Base-by-base conservation (phyloP, 805 yeast species). In the Metschnikowia lachancei region DNA sequence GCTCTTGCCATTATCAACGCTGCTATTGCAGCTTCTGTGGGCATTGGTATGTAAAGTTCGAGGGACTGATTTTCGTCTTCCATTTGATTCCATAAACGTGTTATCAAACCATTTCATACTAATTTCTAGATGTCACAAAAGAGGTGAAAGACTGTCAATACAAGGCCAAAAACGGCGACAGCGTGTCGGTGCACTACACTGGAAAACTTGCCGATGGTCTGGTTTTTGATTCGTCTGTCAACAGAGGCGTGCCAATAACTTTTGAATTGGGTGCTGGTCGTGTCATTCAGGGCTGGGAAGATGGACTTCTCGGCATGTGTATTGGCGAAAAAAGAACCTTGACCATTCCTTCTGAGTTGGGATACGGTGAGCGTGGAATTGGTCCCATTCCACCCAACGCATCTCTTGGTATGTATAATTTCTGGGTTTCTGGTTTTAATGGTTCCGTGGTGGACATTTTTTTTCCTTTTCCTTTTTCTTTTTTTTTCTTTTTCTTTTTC, bases 251-350 rank as follows among this genome's bases (percentile, higher is more conserved):
- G 37, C 97, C 97, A 38, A 72, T 90, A 50, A 63, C 74, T 35
- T 90, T 90, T 66, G 66, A 66, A n/a, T 68, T 91, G 44, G 97
- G 97, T 35, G 64, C 66, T 20, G 91, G 95, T 4, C 83, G 78
- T 58, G 97, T 90, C 28, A 90, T 90, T 60, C 61, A 74, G 50
- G 97, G 97, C 49, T 90, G 97, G 97, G 97, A 90, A 53, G 80
- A 83, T 66, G 97, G 97, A 35, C 69, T 89, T 41, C 56, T 59
- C 29, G 64, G 61, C 34, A 87, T 87, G 95, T 90, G 97, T 67
- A 72, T 87, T 63, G 96, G 96, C 38, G 97, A 90, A 65, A 75
- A 83, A 69, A 78, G 97, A 62, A 83, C 77, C 55, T 72, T 90
- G 56, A 78, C 81, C 24, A 87, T 91, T 61, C 96, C 97, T 39